phyloP scores from a whole-genome alignment of 805 yeast genomes.

The Tetrapisispora taiwanensis region DNA sequence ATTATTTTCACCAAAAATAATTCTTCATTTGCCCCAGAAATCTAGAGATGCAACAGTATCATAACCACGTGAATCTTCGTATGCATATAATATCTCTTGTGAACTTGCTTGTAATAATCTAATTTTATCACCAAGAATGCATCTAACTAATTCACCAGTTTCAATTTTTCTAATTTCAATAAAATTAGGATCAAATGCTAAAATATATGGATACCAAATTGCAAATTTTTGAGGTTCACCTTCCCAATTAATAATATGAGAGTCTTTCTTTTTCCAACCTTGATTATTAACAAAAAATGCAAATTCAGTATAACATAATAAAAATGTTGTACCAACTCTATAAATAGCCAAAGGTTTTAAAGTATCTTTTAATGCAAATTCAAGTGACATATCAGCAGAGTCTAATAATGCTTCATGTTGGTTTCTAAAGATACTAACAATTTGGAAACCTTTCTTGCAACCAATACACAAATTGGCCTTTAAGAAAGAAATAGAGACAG shows the following conservation, averaged over 20 bases:
- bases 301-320: slow-evolving; percentile 83
- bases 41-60: slow-evolving; percentile 90
- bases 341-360: slow-evolving; percentile 87
- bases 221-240: slow-evolving; percentile 91
- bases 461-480: slow-evolving; percentile 88
- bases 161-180: slow-evolving; percentile 90
- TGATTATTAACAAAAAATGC: slow-evolving; percentile 89
- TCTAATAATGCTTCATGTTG: slow-evolving; percentile 84
- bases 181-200: slow-evolving; percentile 83
- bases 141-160: slow-evolving; percentile 72
- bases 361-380: slow-evolving; percentile 64
- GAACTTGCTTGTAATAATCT: slow-evolving; percentile 81
- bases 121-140: slow-evolving; percentile 88
- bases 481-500: slow-evolving; percentile 82
- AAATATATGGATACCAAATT: slow-evolving; percentile 82
- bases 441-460: slow-evolving; percentile 93
- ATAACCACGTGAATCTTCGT: slow-evolving; percentile 80
- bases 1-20: too few species aligned
- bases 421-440: slow-evolving; percentile 74
- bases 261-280: slow-evolving; percentile 93
- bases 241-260: slow-evolving; percentile 95
- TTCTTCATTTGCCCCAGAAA: slow-evolving; percentile 84
- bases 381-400: slow-evolving; percentile 97
- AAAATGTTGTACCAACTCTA: slow-evolving; percentile 77
- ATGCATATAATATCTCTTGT: slow-evolving; percentile 86